These are phyloP conservation scores for Endocalyx cinctus DNA, from an alignment of 2,329 filamentous ascomycete genomes.

Conservation along the genomic window DNA sequence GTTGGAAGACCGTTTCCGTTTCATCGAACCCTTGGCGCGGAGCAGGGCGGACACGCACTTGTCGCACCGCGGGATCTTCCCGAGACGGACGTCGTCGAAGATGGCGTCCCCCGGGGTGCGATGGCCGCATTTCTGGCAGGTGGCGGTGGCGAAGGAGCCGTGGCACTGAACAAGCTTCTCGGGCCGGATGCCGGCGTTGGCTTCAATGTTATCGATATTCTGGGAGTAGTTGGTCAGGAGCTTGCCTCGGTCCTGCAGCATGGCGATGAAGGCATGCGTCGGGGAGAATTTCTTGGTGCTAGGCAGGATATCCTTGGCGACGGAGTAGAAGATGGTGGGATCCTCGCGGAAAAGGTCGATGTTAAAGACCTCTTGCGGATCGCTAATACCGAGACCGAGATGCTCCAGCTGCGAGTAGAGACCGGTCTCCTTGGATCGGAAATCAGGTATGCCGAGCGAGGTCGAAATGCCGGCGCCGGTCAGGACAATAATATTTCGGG, in stretches of 20 bases:
- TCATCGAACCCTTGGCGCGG: constrained; percentile 42
- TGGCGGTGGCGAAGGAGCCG: constrained; percentile 89
- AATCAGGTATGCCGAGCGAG: constrained; percentile 93
- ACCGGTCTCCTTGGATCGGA: constrained; percentile 87
- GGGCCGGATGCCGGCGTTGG: constrained; percentile 73
- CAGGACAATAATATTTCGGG: constrained; percentile 84
- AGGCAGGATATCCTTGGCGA: constrained; percentile 87
- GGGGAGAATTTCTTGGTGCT: constrained; percentile 75
- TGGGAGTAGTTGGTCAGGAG: constrained; percentile 96
- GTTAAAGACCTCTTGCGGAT: constrained; percentile 95
- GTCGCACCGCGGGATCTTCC: constrained; percentile 73
- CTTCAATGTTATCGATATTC: constrained; percentile 96
- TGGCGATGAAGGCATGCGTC: constrained; percentile 87
- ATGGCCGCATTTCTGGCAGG: constrained; percentile 76
- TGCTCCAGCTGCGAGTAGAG: constrained; percentile 82
- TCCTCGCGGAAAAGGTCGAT: constrained; percentile 82
- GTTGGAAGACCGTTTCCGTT: constrained; percentile 51
- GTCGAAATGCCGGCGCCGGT: constrained; percentile 97
- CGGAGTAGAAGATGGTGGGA: constrained; percentile 83
- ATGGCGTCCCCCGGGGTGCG: constrained; percentile 72
- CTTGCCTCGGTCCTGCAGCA: constrained; percentile 83
- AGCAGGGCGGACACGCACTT: constrained; percentile 56
- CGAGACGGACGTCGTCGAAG: constrained; percentile 72
- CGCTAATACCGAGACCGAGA: constrained; percentile 62
- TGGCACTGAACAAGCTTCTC: constrained; percentile 93